phyloP scores from a whole-genome alignment of 1,284 basidiomycete species.

The Termitomyces sp. region DNA sequence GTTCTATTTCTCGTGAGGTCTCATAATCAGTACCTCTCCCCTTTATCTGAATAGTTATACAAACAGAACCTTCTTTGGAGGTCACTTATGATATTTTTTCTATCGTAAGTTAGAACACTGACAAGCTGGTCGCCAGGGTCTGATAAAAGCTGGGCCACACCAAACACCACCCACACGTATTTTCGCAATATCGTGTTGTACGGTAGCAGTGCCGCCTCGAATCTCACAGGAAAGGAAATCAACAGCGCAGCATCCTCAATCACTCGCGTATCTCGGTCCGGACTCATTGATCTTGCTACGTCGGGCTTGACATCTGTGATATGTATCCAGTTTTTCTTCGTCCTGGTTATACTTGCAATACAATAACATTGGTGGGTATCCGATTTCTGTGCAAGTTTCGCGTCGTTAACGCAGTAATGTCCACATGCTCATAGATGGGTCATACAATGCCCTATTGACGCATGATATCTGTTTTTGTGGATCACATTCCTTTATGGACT shows the following conservation, averaged over 20 bases:
- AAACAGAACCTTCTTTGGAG: constrained; percentile 68
- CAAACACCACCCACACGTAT: constrained; percentile 56
- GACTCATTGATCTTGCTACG: background rate
- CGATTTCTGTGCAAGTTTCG: background rate
- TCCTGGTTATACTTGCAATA: background rate
- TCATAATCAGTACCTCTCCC: background rate
- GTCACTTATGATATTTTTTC: constrained; percentile 24
- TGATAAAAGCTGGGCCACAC: constrained; percentile 62
- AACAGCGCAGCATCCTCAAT: constrained; percentile 17
- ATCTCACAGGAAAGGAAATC: constrained; percentile 33
- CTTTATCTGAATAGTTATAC: constrained; percentile 2
- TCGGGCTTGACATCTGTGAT: background rate
- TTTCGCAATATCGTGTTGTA: constrained; percentile 64
- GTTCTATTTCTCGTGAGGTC: constrained; percentile 59
- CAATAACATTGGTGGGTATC: background rate
- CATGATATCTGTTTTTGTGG: too few species aligned
- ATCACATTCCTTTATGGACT: too few species aligned
- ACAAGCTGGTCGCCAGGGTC: constrained; percentile 33
- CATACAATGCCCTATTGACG: background rate
- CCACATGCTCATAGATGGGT: background rate
- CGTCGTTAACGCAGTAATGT: background rate
- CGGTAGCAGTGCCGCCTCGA: constrained; percentile 42
- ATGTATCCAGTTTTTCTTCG: background rate
- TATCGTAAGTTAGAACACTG: background rate
- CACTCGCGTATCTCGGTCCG: background rate